Evolutionary conservation across 2,329 filamentous ascomycete species (phyloP).

Genomic region (Kalmusia sp.): DNA sequence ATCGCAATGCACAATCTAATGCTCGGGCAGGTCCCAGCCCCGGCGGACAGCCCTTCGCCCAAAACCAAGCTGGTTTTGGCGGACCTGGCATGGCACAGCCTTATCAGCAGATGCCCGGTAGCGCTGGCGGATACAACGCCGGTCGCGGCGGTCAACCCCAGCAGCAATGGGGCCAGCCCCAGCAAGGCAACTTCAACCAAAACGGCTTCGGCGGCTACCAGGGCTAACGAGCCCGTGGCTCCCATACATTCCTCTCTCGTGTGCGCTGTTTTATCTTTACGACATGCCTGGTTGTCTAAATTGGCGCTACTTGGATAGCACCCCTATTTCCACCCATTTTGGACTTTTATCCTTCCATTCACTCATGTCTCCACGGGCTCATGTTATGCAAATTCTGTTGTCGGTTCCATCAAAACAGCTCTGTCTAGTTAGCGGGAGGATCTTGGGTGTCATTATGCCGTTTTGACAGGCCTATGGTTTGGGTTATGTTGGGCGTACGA

Average conservation of each 20-base stretch:
- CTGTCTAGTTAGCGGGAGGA: conserved; percentile 24
- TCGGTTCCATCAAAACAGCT: conserved; percentile 31
- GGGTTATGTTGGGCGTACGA: conserved; percentile 26
- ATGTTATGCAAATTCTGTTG: conserved; percentile 30
- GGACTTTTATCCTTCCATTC: conserved; percentile 40
- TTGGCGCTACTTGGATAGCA: conserved; percentile 46
- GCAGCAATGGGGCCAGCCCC: conserved; percentile 62
- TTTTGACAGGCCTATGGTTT: conserved; percentile 13
- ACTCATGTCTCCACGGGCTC: conserved; percentile 36
- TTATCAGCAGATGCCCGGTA: conserved; percentile 62
- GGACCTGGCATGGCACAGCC: conserved; percentile 63
- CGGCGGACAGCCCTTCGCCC: conserved; percentile 68
- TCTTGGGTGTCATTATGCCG: conserved; percentile 18
- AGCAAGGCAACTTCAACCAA: conserved; percentile 54
- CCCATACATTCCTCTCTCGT: conserved; percentile 29
- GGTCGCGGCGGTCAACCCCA: conserved; percentile 72
- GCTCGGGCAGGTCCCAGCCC: conserved; percentile 59
- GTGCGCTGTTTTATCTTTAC: conserved; percentile 39
- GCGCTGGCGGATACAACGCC: conserved; percentile 75
- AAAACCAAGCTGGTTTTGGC: conserved; percentile 65
- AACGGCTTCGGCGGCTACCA: conserved; percentile 68
- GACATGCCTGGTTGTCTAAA: conserved; percentile 44
- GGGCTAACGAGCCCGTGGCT: conserved; percentile 51
- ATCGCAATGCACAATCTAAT: conserved; percentile 48
- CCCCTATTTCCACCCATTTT: conserved; percentile 28